These are phyloP conservation scores for Dissoconium aciculare DNA, from an alignment of 2,329 filamentous ascomycete genomes.

Conservation along the genomic window DNA sequence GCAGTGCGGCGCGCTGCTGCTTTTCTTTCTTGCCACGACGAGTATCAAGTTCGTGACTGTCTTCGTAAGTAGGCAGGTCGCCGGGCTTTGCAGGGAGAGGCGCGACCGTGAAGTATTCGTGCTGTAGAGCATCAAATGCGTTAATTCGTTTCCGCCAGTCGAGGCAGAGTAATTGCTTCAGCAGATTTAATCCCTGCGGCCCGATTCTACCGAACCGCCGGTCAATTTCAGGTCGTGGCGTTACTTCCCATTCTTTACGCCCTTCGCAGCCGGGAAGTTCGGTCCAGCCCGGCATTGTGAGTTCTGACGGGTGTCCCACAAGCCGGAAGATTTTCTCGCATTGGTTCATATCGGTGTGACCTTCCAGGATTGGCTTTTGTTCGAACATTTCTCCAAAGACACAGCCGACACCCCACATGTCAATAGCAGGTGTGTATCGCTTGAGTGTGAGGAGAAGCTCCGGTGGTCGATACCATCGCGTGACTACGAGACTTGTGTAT, in stretches of 20 bases:
- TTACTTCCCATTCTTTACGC: conserved; percentile 46
- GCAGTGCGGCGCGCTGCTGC: conserved; percentile 51
- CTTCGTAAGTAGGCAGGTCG: conserved; percentile 82
- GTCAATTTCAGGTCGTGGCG: conserved; percentile 51
- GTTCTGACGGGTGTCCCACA: conserved; percentile 75
- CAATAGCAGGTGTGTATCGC: conserved; percentile 91
- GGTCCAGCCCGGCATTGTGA: conserved; percentile 86
- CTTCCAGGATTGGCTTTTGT: conserved; percentile 80
- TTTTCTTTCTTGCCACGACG: conserved; percentile 70
- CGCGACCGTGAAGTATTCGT: conserved; percentile 72
- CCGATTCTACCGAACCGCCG: conserved; percentile 50
- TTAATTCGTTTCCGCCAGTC: conserved; percentile 85
- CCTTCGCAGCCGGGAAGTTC: conserved; percentile 67
- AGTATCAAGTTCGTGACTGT: conserved; percentile 83
- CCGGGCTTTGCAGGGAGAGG: conserved; percentile 69
- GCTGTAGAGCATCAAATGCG: conserved; percentile 80
- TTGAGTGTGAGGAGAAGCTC: conserved; percentile 79
- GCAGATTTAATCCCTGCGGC: conserved; percentile 57
- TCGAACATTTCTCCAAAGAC: conserved; percentile 97
- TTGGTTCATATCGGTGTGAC: conserved; percentile 78
- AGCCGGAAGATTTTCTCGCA: conserved; percentile 88
- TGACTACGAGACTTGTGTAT: conserved; percentile 94
- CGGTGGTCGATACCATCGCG: conserved; percentile 89
- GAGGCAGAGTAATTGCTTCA: conserved; percentile 69
- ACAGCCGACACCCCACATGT: conserved; percentile 97